Base-by-base conservation (phyloP, 192 early-diverging fungal genomes). In the Umbelopsis vinacea region DNA sequence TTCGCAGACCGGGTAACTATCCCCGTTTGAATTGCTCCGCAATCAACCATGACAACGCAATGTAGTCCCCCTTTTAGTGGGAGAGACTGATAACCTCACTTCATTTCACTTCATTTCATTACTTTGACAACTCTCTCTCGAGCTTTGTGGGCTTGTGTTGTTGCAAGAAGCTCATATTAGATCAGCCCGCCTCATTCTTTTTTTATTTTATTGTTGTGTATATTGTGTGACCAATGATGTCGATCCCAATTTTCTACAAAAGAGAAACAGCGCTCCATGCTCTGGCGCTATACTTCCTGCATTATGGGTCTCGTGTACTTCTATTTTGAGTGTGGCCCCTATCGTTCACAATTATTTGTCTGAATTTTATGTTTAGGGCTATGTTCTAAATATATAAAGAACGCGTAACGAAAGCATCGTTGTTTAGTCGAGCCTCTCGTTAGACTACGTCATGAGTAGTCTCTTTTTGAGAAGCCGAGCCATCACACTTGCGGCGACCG, bases 11-110 rank as follows among this genome's bases (percentile, higher is more conserved):
- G 57, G 57, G 57, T 63, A 63, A 26, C 33, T n/a, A 37, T 12
- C 57, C 57, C 57, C 57, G 57, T 63, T 35, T 19, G 26, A 37
- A 43, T 63, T 63, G 57, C 48, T 50, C 48, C 48, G 48, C 48
- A 17, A n/a, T 48, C 47, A 48, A n/a, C 15, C 15, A 12, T 50
- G 19, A 50, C n/a, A 17, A 21, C 48, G 48, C 48, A 50, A 21
- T 50, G 14, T 21, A 0, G 3, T 21, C 7, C 14, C 15, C 48
- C 48, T 50, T n/a, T 17, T 21, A 15, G 48, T 17, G n/a, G 48
- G 15, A 50, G 15, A 50, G 19, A 17, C 14, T n/a, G 9, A n/a
- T 50, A 21, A 21, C 7, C 15, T 50, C 0, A 21, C 48, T 50
- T 17, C 47, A n/a, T n/a, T n/a, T n/a, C 1, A 15, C 48, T 17